Percentiles rank a stretch among this genome's conserved stretches.
These are phyloP conservation scores for Populus trichocarpa DNA, from an alignment of 441 rosid species.

Conservation along the genomic window DNA sequence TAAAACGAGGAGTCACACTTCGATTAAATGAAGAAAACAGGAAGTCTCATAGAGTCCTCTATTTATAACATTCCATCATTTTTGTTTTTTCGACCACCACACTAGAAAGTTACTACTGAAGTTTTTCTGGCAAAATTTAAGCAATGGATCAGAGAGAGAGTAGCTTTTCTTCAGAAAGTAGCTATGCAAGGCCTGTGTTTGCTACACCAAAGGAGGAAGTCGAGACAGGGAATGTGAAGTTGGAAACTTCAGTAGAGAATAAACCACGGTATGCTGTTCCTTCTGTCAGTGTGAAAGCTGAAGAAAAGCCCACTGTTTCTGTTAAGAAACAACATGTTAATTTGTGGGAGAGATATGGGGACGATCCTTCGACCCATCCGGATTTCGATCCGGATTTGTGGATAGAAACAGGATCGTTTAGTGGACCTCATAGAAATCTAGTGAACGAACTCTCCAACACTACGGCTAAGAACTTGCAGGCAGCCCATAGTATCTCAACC, in stretches of 20 bases:
- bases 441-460: too few species aligned
- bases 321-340: too few species aligned
- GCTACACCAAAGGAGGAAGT: not conserved
- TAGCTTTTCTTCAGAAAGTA: not conserved
- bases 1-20: too few species aligned
- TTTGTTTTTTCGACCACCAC: not conserved
- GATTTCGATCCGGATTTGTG: too few species aligned
- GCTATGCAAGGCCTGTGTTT: not conserved
- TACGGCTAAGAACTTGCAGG: too few species aligned
- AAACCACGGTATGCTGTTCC: not conserved
- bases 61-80: not conserved
- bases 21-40: not conserved
- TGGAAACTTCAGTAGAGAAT: not conserved
- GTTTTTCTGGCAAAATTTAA: not conserved
- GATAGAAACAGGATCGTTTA: too few species aligned
- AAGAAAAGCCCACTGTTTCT: too few species aligned
- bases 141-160: not conserved
- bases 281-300: not conserved
- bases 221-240: not conserved
- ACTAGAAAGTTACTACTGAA: not conserved
- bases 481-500: too few species aligned
- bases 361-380: too few species aligned
- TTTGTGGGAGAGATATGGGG: too few species aligned
- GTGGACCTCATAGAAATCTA: too few species aligned
- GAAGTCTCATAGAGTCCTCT: not conserved